Base-by-base conservation (phyloP, 2,329 filamentous ascomycete genomes). In the Xylaria sp. region DNA sequence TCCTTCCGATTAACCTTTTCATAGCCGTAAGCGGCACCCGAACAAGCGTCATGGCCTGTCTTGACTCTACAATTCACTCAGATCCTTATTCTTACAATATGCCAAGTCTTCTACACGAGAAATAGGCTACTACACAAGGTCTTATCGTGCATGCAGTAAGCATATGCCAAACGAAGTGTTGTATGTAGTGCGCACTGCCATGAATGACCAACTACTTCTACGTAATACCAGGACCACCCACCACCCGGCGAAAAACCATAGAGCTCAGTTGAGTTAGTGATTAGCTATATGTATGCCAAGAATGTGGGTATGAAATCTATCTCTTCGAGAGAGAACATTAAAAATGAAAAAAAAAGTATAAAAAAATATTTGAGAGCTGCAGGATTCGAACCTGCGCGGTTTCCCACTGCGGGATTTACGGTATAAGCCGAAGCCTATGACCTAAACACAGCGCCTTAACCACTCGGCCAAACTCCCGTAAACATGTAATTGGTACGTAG, bases 361-460 rank as follows among this genome's bases (percentile, higher is more conserved):
- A 42, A 51, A 60, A 35, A 13, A 44, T 6, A 25, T 18, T 58
- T 71, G 69, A 71, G 66, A 64, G 69, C 69, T 66, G 69, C 69
- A 71, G 66, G 69, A 71, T 69, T 71, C 69, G 69, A 66, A 71
- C 69, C 69, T 71, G 69, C 69, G 69, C 69, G 69, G 69, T 71
- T 71, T 69, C 69, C 69, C 69, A 71, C 51, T 48, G 66, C 69
- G 69, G 69, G 63, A 68, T 69, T 65, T 59, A 66, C n/a, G 63
- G 66, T 69, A 66, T 58, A 57, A 21, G 40, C 40, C 51, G 13
- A 44, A 10, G 6, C 18, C 18, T 18, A 21, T 21, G n/a, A 60
- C 69, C 69, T 69, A 71, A 71, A 71, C 69, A 69, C 66, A 48
- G 57, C 69, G 66, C 69, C 69, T 69, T 71, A 71, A 71, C 69